Conservation (phyloP, 176 grass and related monocot species). For the Rhynchospora tenuis region DNA sequence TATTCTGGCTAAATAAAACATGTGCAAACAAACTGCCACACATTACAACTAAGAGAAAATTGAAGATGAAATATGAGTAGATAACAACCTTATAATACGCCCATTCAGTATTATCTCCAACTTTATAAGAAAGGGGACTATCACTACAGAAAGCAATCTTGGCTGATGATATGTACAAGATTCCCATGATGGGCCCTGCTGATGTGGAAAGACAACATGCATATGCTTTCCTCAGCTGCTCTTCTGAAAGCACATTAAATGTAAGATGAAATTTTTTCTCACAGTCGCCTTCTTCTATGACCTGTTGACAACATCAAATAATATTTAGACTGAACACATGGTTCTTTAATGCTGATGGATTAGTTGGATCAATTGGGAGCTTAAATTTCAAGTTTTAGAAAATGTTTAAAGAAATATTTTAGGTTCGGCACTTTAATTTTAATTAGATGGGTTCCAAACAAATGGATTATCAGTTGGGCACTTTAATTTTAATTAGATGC, state of each 20-base stretch:
- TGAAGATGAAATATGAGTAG: not conserved
- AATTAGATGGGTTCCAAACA: not conserved
- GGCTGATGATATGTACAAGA: constrained; percentile 69
- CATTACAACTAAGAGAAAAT: not conserved
- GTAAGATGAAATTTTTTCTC: constrained; percentile 63
- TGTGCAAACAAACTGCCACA: not conserved
- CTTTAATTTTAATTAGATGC: not conserved
- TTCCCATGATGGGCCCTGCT: constrained; percentile 64
- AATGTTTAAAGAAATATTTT: too few species aligned
- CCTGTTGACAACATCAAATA: not conserved
- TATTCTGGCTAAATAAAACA: not conserved
- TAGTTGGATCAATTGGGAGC: too few species aligned
- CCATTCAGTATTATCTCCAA: constrained; percentile 48
- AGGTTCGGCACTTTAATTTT: too few species aligned
- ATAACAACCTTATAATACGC: constrained; percentile 66
- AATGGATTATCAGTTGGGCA: too few species aligned
- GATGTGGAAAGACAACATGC: constrained; percentile 82
- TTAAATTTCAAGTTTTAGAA: too few species aligned
- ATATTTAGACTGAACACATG: too few species aligned
- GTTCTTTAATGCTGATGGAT: too few species aligned
- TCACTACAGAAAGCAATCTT: constrained; percentile 91
- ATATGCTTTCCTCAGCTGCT: constrained; percentile 71
- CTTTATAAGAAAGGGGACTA: constrained; percentile 47
- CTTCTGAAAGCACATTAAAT: constrained; percentile 59
- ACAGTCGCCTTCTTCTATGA: constrained; percentile 75